phyloP scores from a whole-genome alignment of 306 rosid genomes.

The Fragaria vesca region DNA sequence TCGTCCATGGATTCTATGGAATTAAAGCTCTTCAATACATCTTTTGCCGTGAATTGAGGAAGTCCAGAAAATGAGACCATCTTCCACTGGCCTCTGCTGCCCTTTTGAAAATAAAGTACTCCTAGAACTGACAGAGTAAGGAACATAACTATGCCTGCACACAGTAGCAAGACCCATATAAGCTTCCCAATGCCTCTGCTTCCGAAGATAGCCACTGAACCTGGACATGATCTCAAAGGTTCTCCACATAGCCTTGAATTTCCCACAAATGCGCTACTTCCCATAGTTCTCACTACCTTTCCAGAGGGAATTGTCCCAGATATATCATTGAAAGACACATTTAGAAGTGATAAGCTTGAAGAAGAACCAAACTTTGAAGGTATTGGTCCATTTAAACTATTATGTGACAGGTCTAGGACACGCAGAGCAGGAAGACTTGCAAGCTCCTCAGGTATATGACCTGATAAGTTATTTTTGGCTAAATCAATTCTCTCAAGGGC shows the following conservation, averaged over 20 bases:
- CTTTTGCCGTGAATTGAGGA: slow-evolving; percentile 80
- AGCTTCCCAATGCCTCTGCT: slow-evolving; percentile 55
- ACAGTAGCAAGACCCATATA: slow-evolving; percentile 48
- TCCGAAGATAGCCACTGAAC: slow-evolving; percentile 51
- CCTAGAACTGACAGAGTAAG: slow-evolving; percentile 47
- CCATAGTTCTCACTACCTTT: slow-evolving; percentile 50
- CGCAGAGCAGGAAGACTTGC: slow-evolving; percentile 59
- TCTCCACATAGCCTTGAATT: slow-evolving; percentile 85
- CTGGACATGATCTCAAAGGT: slow-evolving; percentile 66
- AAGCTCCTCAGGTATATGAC: slow-evolving; percentile 76
- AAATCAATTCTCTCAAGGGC: slow-evolving; percentile 52
- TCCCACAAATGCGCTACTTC: slow-evolving; percentile 63
- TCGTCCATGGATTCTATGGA: slow-evolving; percentile 46
- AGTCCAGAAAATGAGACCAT: slow-evolving; percentile 79
- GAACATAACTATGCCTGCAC: slow-evolving; percentile 48
- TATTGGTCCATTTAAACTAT: slow-evolving; percentile 62
- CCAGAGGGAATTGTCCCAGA: slow-evolving; percentile 82
- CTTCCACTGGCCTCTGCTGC: slow-evolving; percentile 64
- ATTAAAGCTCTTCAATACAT: slow-evolving; percentile 67
- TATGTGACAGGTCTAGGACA: slow-evolving; percentile 66
- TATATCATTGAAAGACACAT: slow-evolving; percentile 82
- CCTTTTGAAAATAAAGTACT: slow-evolving; percentile 43
- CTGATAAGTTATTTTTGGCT: slow-evolving; percentile 61
- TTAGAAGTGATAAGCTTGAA: slow-evolving; percentile 63
- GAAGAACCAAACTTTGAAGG: slow-evolving; percentile 65